Conservation (phyloP, 1,284 basidiomycete species). For the Trametes pubescens region DNA sequence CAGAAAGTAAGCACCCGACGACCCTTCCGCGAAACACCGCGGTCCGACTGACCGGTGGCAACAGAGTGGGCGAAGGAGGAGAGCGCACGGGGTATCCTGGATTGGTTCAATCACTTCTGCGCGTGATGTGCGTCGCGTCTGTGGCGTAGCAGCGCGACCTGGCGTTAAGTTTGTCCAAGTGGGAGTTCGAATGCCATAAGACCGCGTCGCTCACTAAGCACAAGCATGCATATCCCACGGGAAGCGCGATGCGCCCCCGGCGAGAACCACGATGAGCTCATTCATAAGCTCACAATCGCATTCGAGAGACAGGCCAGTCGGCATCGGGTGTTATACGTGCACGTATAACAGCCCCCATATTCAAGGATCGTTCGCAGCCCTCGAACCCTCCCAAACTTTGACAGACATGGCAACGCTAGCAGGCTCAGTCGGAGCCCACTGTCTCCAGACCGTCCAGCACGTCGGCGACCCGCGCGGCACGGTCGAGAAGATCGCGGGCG, state of each 20-base stretch:
- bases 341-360: no score
- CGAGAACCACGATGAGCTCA: background rate
- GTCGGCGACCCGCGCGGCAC: conserved; percentile 54
- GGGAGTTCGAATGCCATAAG: background rate
- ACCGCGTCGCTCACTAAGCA: conserved; percentile 1
- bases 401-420: background rate
- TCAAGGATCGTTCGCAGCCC: no score
- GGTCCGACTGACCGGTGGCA: background rate
- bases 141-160: no score
- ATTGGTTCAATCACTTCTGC: conserved; percentile 30
- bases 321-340: background rate
- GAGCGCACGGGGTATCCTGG: conserved; percentile 52
- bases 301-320: background rate
- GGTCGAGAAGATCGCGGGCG: conserved; percentile 51
- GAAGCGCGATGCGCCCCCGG: background rate
- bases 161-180: no score
- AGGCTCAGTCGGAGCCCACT: conserved; percentile 31
- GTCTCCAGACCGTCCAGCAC: conserved; percentile 58
- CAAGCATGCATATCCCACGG: background rate
- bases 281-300: background rate
- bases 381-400: no score
- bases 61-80: conserved; percentile 68
- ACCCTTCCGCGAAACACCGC: no score
- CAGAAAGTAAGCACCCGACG: conserved; percentile 48
- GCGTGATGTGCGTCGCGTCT: background rate